phyloP scores from a whole-genome alignment of 2,329 filamentous ascomycete genomes.

The Aspergillus melleus region DNA sequence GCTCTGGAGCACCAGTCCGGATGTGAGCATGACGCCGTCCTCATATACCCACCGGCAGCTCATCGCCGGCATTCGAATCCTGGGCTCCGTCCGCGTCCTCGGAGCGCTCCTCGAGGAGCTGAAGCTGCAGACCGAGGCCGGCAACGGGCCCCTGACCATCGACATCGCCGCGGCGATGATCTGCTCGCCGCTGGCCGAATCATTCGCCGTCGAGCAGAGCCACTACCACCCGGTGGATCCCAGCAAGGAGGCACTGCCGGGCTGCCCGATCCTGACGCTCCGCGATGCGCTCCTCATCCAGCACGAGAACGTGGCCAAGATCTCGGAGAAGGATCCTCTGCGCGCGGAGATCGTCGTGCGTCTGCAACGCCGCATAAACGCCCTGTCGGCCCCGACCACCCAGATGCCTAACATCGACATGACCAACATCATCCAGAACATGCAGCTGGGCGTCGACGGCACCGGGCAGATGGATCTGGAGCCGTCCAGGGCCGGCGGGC shows the following conservation, averaged over 20 bases:
- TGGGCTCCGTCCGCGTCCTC: conserved; percentile 42
- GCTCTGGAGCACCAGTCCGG: conserved; percentile 53
- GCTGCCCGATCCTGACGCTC: conserved; percentile 40
- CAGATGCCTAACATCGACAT: conserved; percentile 44
- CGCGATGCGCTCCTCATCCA: conserved; percentile 41
- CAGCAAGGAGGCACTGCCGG: conserved; percentile 34
- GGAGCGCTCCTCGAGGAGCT: conserved; percentile 42
- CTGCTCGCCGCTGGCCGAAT: conserved; percentile 42
- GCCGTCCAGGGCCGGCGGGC: conserved; percentile 15
- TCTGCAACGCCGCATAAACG: conserved; percentile 46
- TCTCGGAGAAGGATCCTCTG: conserved; percentile 46
- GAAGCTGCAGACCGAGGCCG: conserved; percentile 42
- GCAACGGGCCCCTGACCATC: conserved; percentile 43
- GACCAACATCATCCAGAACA: conserved; percentile 44
- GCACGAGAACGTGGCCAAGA: conserved; percentile 40
- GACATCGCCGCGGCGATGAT: conserved; percentile 47
- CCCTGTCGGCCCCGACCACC: conserved; percentile 38
- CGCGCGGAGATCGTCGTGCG: conserved; percentile 47
- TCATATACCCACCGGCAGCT: conserved; percentile 58
- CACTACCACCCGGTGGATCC: conserved; percentile 35
- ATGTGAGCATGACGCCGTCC: conserved; percentile 54
- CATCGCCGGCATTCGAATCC: conserved; percentile 42
- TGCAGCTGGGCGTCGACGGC: conserved; percentile 38
- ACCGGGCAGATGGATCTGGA: conserved; percentile 37
- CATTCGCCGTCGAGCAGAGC: conserved; percentile 40